phyloP scores from a whole-genome alignment of 768 basidiomycete genomes.

The Lentinula boryana region DNA sequence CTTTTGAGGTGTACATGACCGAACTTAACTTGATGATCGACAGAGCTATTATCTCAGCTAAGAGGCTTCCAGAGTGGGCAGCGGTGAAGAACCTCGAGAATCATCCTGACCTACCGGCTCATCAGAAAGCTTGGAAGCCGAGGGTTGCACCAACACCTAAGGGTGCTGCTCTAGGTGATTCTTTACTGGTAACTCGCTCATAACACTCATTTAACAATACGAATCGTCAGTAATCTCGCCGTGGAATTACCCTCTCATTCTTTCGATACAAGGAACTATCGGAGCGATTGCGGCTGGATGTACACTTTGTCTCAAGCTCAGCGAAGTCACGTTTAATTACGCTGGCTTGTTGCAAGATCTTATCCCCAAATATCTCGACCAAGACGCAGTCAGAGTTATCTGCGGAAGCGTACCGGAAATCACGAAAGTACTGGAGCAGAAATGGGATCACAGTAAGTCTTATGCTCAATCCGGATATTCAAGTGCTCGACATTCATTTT shows the following conservation, averaged over 20 bases:
- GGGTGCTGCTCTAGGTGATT: constrained; percentile 17
- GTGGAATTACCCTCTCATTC: constrained; percentile 62
- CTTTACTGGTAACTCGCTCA: background rate
- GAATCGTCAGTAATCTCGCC: constrained; percentile 20
- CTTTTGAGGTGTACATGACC: constrained; percentile 13
- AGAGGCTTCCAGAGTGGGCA: constrained; percentile 18
- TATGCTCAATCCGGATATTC: background rate
- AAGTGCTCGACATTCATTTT: background rate
- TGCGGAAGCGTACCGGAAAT: constrained; percentile 56
- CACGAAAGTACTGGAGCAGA: constrained; percentile 42
- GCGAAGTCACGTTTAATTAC: constrained; percentile 50
- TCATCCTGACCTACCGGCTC: constrained; percentile 5
- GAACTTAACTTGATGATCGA: constrained; percentile 15
- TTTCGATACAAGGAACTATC: constrained; percentile 50
- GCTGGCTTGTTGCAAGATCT: constrained; percentile 47
- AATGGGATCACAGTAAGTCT: constrained; percentile 28
- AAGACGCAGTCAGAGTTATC: constrained; percentile 49
- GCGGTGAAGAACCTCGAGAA: constrained; percentile 11
- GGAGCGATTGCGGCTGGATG: constrained; percentile 77
- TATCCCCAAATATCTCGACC: constrained; percentile 45
- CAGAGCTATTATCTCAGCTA: constrained; percentile 11
- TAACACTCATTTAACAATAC: constrained; percentile 20
- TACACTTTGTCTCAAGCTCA: constrained; percentile 60
- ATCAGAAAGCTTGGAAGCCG: constrained; percentile 15
- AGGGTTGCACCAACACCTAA: constrained; percentile 17